A percentile compares a stretch with the other conserved stretches of the same genome.
phyloP scores from a whole-genome alignment of 2,329 filamentous ascomycete genomes.

The Penicillium sumatraense region DNA sequence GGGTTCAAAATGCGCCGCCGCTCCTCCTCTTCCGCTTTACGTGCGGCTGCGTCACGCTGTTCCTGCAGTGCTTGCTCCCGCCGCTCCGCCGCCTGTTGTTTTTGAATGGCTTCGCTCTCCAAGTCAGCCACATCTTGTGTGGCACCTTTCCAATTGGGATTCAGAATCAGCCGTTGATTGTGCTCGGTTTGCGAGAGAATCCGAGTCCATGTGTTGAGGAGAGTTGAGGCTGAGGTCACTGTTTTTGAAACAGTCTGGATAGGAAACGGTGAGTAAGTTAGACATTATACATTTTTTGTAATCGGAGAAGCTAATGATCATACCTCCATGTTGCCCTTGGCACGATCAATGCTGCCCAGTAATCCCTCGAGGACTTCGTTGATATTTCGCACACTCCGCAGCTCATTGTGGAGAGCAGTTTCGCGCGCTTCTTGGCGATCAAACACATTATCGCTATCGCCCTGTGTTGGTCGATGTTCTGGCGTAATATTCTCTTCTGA shows the following conservation, averaged over 20 bases:
- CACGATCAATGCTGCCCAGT: constrained; percentile 50
- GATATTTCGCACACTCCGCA: constrained; percentile 81
- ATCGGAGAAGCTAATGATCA: constrained; percentile 11
- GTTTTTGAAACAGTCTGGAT: constrained; percentile 79
- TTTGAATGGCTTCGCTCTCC: constrained; percentile 75
- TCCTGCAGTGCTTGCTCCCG: constrained; percentile 78
- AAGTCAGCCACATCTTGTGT: constrained; percentile 83
- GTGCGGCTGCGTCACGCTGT: constrained; percentile 69
- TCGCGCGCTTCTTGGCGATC: constrained; percentile 73
- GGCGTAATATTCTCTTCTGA: constrained; percentile 40
- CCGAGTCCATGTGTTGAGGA: constrained; percentile 93
- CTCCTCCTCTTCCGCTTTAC: constrained; percentile 56
- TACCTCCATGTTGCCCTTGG: constrained; percentile 57
- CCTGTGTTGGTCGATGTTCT: constrained; percentile 41
- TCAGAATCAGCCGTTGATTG: constrained; percentile 88
- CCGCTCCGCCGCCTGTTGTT: constrained; percentile 77
- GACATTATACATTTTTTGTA: background rate
- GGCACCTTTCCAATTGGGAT: constrained; percentile 87
- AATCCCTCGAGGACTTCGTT: constrained; percentile 80
- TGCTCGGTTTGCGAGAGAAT: constrained; percentile 97
- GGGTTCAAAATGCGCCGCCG: constrained; percentile 42
- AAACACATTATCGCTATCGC: constrained; percentile 57
- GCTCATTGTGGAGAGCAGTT: constrained; percentile 73
- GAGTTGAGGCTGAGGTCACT: constrained; percentile 81
- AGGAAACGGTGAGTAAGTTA: background rate